Base-by-base conservation (phyloP, 805 yeast species). In the Spathaspora hagerdaliae region DNA sequence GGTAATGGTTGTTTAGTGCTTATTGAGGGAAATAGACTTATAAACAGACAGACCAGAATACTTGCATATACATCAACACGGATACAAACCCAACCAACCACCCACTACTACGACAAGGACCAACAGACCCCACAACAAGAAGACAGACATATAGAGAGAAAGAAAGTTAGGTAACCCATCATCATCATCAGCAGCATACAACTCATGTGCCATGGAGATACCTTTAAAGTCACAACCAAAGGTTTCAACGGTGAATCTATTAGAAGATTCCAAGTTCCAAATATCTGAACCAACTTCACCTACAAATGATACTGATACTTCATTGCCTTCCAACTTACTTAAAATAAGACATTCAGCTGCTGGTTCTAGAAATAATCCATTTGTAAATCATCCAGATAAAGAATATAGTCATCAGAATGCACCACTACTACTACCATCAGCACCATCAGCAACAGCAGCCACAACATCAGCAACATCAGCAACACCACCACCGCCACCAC, bases 151-250 rank as follows among this genome's bases (percentile, higher is more conserved):
- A n/a, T n/a, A n/a, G n/a, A n/a, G n/a, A n/a, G n/a, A n/a, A n/a
- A n/a, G n/a, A n/a, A n/a, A n/a, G n/a, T n/a, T n/a, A n/a, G n/a
- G n/a, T n/a, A n/a, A n/a, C n/a, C n/a, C n/a, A 33, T 12, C 15
- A 33, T 19, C n/a, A 39, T 31, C 27, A 11, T 26, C 46, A 33
- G 26, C 24, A 27, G 36, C 45, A 27, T 36, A 32, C 33, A 27
- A 38, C 24, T 12, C n/a, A 32, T 29, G 15, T 29, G 15, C 41
- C 27, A 66, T 69, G 73, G 73, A 68, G 36, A 67, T 69, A 43
- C 73, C 74, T 7, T 56, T 69, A 36, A 69, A 69, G 51, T 64
- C 73, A 36, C 59, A 62, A 42, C 71, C 73, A 7, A 61, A 67
- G 53, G 74, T 69, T 13, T 67, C 73, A 5, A 58, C 61, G 32